Conservation (phyloP, 1,139 yeast genomes). For the Hansenula lynferdii region DNA sequence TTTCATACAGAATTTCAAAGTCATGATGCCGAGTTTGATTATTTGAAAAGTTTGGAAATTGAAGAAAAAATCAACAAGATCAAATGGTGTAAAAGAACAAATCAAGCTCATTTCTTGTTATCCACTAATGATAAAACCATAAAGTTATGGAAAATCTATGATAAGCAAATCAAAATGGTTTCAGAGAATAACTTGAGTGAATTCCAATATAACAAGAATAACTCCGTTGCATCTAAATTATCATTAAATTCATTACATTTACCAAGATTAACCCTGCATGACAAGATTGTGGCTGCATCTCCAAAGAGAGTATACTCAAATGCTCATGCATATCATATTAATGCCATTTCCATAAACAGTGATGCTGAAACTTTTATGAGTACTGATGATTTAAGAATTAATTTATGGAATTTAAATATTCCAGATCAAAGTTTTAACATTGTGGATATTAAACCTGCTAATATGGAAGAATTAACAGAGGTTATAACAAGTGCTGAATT, state of each 20-base stretch:
- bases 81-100: conserved; percentile 89
- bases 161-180: conserved; percentile 87
- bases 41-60: conserved; percentile 90
- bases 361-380: conserved; percentile 95
- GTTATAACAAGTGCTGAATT: conserved; percentile 98
- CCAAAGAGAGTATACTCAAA: conserved; percentile 90
- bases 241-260: conserved; percentile 48
- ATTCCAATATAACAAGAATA: conserved; percentile 11
- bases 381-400: conserved; percentile 93
- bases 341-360: conserved; percentile 89
- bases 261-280: conserved; percentile 88
- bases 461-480: conserved; percentile 98
- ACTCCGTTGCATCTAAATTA: conserved; percentile 17
- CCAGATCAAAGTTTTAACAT: conserved; percentile 96
- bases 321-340: conserved; percentile 98
- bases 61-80: conserved; percentile 98
- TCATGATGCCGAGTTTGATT: conserved; percentile 98
- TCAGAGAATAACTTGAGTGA: conserved; percentile 73
- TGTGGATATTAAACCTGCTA: conserved; percentile 96
- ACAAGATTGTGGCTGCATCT: conserved; percentile 90
- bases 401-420: conserved; percentile 91
- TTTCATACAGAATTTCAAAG: conserved; percentile 97
- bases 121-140: conserved; percentile 97
- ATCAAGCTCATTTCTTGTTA: conserved; percentile 81
- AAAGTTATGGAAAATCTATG: conserved; percentile 94